Evolutionary conservation across 257 asterid species (phyloP), one percentile per base, ranked within the genome.

Genomic region (Primulina huaijiensis): DNA sequence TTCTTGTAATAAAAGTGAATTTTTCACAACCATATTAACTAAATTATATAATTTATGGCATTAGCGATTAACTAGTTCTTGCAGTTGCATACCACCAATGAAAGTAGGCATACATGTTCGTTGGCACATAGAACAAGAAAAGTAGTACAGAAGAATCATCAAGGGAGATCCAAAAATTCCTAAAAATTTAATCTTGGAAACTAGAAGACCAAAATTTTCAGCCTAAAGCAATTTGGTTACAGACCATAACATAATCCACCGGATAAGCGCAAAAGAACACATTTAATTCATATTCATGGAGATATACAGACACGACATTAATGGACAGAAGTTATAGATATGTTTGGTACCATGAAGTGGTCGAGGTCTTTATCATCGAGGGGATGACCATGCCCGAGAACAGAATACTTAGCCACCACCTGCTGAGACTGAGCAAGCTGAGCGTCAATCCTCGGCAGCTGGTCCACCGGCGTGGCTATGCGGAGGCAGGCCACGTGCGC

Each of bases 401-500:
- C 83, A 12, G 98, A 88, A 55, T 93, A 93, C 76, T 90, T 93
- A 16, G 95, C 89, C 19, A 89, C 96, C 6, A 90, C 94, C 82
- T 87, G 89, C 72, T 87, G 97, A 35, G 97, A 88, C 83, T 85
- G 96, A 2, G 89, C 97, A 8, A 93, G 77, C 94, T 93, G 98
- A 1, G 98, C 96, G 70, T 93, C 98, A 79, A 93, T 89, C 85
- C 96, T 85, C 4, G 97, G 95, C 27, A 93, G 84, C 86, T 92
- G 98, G 90, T 92, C 98, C 27, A 92, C 98, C 71, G 98, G 98
- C 11, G 98, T 92, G 0, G 98, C 97, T 50, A 92, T 92, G 17
- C 98, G 87, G 75, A 92, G 84, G 83, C 98, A 92, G 29, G 96
- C 79, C 9, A 92, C 96, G 74, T 92, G 98, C 27, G 97, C 97